Evolutionary conservation across 306 rosid genomes (phyloP), one percentile per base, ranked within the genome.

Genomic region (Vicia faba): DNA sequence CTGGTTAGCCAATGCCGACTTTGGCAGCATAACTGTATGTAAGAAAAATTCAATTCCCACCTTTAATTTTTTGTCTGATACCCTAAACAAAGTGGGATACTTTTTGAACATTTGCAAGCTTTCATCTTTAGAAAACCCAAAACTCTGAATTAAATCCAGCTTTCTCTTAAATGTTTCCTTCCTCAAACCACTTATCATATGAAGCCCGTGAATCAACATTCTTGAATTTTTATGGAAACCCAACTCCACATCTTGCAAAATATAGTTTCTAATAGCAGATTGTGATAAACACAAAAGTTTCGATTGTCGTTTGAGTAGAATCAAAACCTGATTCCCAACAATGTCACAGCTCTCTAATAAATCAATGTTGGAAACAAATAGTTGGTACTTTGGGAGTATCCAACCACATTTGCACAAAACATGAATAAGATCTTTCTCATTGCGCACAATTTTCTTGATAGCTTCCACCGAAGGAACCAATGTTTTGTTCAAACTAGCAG

Each of bases 271-370:
- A 33, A 88, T 33, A 10, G n/a, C 6, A 61, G 83, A 74, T 31
- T 78, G 82, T 5, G n/a, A 14, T 28, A 4, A 7, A 11, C 0
- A 0, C 50, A 85, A 84, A 75, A 85, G 25, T 38, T 46, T 2
- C 25, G 89, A 45, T 8, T 82, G 77, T 31, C 68, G 61, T 61
- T 79, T 85, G 56, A 83, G 68, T 18, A 84, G 66, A 63, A 14
- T 5, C 23, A 73, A 44, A 73, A 87, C 86, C 72, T 83, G 88
- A 69, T 80, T 43, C 19, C 85, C 83, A 64, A 61, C 73, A 61
- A 87, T 76, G 62, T 89, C 89, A 65, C 38, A 77, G 60, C 79
- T 82, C 78, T 57, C 75, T 56, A 87, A 78, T 67, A 71, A 80
- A 13, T 73, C 44, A 67, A 73, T 50, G 46, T 80, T 84, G 14